Evolutionary conservation across 2,329 filamentous ascomycete genomes (phyloP).

Genomic region (Aspergillus fumigatiaffinis): DNA sequence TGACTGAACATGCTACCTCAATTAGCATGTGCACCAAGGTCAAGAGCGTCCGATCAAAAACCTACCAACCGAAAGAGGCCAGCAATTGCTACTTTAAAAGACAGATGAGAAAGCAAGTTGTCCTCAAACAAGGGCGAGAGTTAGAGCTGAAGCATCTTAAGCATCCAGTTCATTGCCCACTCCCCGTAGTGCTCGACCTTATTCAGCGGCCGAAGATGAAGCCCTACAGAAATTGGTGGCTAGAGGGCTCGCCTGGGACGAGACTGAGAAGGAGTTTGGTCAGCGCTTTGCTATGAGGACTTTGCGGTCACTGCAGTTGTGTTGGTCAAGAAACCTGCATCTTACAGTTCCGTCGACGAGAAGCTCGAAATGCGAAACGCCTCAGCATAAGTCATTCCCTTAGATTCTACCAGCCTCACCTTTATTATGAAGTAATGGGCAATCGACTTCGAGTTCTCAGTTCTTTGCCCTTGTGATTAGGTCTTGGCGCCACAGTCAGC

Average conservation of each 20-base stretch:
- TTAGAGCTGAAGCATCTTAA: neutral
- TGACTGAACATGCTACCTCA: neutral
- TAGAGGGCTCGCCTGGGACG: neutral
- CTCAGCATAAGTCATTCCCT: too few species aligned
- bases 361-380: too few species aligned
- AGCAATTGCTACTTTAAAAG: neutral
- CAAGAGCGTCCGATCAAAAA: neutral
- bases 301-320: too few species aligned
- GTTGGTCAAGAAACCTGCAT: too few species aligned
- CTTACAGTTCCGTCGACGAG: too few species aligned
- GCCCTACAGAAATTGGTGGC: neutral
- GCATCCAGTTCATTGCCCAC: neutral
- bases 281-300: neutral
- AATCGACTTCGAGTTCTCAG: too few species aligned
- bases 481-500: too few species aligned
- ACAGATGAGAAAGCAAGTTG: neutral
- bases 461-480: too few species aligned
- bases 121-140: neutral
- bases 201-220: neutral
- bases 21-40: neutral
- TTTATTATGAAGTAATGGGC: too few species aligned
- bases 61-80: neutral
- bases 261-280: neutral
- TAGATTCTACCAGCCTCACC: too few species aligned
- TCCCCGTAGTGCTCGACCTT: neutral